phyloP scores from a whole-genome alignment of 148 eudicot genomes.

The Linanthus parryae region DNA sequence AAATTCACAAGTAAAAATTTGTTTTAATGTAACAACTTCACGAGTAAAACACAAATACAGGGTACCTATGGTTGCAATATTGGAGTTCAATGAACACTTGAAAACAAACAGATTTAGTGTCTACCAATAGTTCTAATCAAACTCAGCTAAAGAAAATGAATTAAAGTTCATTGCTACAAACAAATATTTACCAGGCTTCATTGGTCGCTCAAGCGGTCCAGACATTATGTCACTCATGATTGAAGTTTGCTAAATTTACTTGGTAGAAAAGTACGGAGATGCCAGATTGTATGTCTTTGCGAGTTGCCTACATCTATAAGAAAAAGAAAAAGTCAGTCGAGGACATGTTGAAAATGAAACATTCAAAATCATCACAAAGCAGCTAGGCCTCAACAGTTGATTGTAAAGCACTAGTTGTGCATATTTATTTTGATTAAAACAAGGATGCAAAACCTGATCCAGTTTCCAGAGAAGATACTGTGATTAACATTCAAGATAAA shows the following conservation, averaged over 20 bases:
- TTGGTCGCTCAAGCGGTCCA: constrained; percentile 44
- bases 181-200: constrained; percentile 49
- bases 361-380: too few relatives aligned
- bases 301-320: constrained; percentile 22
- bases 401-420: too few relatives aligned
- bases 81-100: not conserved
- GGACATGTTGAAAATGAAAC: too few relatives aligned
- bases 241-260: constrained; percentile 24
- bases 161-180: too few relatives aligned
- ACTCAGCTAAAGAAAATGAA: too few relatives aligned
- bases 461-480: too few relatives aligned
- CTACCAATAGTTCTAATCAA: not conserved
- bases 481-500: too few relatives aligned
- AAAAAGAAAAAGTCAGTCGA: not conserved
- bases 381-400: too few relatives aligned
- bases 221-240: constrained; percentile 46
- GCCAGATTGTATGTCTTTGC: constrained; percentile 7
- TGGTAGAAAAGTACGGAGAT: constrained; percentile 17
- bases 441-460: too few relatives aligned
- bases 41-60: not conserved
- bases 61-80: not conserved
- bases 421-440: too few relatives aligned
- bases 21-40: not conserved
- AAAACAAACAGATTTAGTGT: not conserved
- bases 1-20: not conserved